phyloP scores from a whole-genome alignment of 169 alveolate genomes.

The Plasmodium billcollinsi region DNA sequence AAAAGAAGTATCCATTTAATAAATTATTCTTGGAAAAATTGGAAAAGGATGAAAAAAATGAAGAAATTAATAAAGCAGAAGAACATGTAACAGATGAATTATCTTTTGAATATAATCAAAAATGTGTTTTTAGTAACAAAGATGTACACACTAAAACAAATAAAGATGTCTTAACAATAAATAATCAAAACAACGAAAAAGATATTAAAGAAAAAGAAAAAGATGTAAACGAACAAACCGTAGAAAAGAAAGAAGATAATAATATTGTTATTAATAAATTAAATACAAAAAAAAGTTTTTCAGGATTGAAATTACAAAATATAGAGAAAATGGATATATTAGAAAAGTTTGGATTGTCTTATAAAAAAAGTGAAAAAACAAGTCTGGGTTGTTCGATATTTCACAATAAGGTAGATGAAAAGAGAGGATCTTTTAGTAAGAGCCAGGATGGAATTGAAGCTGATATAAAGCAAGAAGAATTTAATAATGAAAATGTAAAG shows the following conservation, averaged over 20 bases:
- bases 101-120: neutral
- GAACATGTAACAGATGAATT: neutral
- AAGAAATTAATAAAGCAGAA: neutral
- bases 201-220: neutral
- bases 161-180: neutral
- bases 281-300: neutral
- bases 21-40: neutral
- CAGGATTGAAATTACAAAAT: conserved; percentile 4
- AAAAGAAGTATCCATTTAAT: conserved; percentile 6
- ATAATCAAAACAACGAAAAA: neutral
- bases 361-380: conserved; percentile 15
- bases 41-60: conserved; percentile 1
- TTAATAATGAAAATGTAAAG: neutral
- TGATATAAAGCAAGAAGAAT: neutral
- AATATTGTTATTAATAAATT: neutral
- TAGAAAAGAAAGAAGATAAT: neutral
- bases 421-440: no score
- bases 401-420: neutral
- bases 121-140: neutral
- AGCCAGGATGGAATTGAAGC: no score
- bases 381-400: neutral
- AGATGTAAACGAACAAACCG: neutral
- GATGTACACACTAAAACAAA: neutral
- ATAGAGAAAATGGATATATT: conserved; percentile 8
- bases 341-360: conserved; percentile 16